These are phyloP conservation scores for Hypoxylon subgilvum DNA, from an alignment of 495 filamentous ascomycete genomes.

Conservation along the genomic window DNA sequence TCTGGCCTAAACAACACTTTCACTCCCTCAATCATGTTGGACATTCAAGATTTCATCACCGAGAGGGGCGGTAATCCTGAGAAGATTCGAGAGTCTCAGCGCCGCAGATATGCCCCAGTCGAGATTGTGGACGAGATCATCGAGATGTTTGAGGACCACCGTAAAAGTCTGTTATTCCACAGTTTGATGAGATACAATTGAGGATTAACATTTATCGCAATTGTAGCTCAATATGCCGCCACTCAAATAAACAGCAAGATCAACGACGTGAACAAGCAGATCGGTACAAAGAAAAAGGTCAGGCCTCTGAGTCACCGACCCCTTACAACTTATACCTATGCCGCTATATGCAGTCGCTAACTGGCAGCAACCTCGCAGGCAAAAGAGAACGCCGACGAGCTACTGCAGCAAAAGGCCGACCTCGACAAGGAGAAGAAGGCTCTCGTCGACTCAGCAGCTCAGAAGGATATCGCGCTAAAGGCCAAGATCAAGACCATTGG, in stretches of 20 bases:
- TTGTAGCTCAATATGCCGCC: slow-evolving; percentile 75
- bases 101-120: slow-evolving; percentile 76
- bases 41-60: slow-evolving; percentile 79
- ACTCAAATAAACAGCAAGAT: slow-evolving; percentile 80
- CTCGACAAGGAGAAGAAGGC: slow-evolving; percentile 82
- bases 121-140: slow-evolving; percentile 90
- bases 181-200: neutral
- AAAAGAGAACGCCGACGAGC: slow-evolving; percentile 79
- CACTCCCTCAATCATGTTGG: slow-evolving; percentile 65
- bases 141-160: slow-evolving; percentile 82
- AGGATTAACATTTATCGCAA: slow-evolving; percentile 1
- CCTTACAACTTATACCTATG: neutral
- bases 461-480: slow-evolving; percentile 75
- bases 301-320: slow-evolving; percentile 31
- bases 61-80: slow-evolving; percentile 89
- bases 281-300: slow-evolving; percentile 91
- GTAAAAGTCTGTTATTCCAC: slow-evolving; percentile 65
- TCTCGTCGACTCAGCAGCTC: slow-evolving; percentile 70
- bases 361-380: slow-evolving; percentile 54
- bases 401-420: slow-evolving; percentile 74
- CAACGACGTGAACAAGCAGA: slow-evolving; percentile 86
- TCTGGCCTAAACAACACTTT: neutral
- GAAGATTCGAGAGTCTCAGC: slow-evolving; percentile 86
- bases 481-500: slow-evolving; percentile 84
- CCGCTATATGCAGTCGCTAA: slow-evolving; percentile 6